phyloP scores from a whole-genome alignment of 2,329 filamentous ascomycete genomes.

The Lachnellula occidentalis region DNA sequence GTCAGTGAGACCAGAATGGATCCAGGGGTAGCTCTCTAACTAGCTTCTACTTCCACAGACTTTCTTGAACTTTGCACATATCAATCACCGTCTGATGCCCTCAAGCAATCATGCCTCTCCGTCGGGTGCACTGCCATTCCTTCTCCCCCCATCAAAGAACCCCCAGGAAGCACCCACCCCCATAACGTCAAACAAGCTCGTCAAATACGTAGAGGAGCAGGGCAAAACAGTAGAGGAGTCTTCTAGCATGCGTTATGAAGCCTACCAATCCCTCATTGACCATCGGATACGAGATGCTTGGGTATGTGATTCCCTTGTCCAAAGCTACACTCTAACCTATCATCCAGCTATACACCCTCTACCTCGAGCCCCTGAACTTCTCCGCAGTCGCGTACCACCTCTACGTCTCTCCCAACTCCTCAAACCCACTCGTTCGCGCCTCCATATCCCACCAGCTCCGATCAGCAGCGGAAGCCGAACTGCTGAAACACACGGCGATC shows the following conservation, averaged over 20 bases:
- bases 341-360: slow-evolving; percentile 68
- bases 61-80: slow-evolving; percentile 70
- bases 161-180: slow-evolving; percentile 36
- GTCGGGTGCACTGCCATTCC: slow-evolving; percentile 79
- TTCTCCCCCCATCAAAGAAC: slow-evolving; percentile 50
- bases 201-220: slow-evolving; percentile 59
- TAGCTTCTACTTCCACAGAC: slow-evolving; percentile 49
- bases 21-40: slow-evolving; percentile 5
- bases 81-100: slow-evolving; percentile 60
- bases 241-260: slow-evolving; percentile 50
- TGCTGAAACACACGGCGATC: slow-evolving; percentile 57
- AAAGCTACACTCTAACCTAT: not conserved
- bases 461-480: slow-evolving; percentile 66
- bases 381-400: slow-evolving; percentile 58
- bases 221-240: slow-evolving; percentile 42
- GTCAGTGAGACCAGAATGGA: slow-evolving; percentile 41
- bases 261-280: slow-evolving; percentile 74
- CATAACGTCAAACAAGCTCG: slow-evolving; percentile 60
- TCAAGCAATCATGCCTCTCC: slow-evolving; percentile 94
- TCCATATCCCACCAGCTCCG: slow-evolving; percentile 63
- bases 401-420: slow-evolving; percentile 64
- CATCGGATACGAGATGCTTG: slow-evolving; percentile 77
- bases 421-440: slow-evolving; percentile 55
- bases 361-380: slow-evolving; percentile 66
- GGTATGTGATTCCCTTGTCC: slow-evolving; percentile 44